A percentile compares a stretch with the other conserved stretches of the same genome.
Evolutionary conservation across 2,329 filamentous ascomycete species (phyloP).

Genomic region (Mycosphaerella arachidis): DNA sequence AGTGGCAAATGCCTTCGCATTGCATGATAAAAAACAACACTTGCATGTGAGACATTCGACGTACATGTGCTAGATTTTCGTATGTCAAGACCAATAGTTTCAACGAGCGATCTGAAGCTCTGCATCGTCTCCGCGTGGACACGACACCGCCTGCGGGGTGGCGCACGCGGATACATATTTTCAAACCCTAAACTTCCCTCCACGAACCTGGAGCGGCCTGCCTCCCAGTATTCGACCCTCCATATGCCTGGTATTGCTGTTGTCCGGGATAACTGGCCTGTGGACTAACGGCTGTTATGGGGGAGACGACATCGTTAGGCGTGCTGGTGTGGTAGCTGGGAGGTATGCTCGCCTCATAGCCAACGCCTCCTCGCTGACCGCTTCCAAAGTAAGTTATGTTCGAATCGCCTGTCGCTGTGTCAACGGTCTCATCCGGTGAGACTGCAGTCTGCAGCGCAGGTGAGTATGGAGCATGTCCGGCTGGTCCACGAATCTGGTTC

Average conservation of each 20-base stretch:
- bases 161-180: not conserved
- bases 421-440: not conserved
- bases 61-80: not conserved
- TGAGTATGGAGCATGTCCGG: not conserved
- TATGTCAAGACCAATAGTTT: not conserved
- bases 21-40: not conserved
- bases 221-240: constrained; percentile 18
- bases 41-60: not conserved
- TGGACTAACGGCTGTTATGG: constrained; percentile 12
- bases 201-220: constrained; percentile 34
- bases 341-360: constrained; percentile 17
- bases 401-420: not conserved
- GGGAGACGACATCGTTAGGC: constrained; percentile 9
- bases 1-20: not conserved
- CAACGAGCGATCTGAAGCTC: not conserved
- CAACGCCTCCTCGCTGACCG: constrained; percentile 3
- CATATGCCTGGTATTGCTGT: constrained; percentile 15
- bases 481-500: not conserved
- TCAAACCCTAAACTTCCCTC: constrained; percentile 30
- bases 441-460: not conserved
- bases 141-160: not conserved
- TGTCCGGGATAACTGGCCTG: constrained; percentile 21
- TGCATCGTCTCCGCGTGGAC: not conserved
- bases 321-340: constrained; percentile 17
- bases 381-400: not conserved